These are phyloP conservation scores for Crithidia expoeki DNA, from an alignment of 208 protist species.

Conservation along the genomic window DNA sequence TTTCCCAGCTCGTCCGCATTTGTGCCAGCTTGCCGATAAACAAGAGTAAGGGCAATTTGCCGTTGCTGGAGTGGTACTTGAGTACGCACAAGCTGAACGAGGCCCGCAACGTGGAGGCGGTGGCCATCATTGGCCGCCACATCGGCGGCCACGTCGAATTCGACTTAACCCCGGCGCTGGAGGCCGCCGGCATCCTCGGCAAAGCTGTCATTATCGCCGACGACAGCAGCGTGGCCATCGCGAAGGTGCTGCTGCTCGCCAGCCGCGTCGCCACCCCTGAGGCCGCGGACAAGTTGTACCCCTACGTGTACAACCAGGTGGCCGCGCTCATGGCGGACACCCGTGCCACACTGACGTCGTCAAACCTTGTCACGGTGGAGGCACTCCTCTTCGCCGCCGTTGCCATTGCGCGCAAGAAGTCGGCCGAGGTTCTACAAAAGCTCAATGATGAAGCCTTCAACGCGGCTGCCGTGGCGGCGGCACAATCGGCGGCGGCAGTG, in stretches of 20 bases:
- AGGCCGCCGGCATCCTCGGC: conserved; percentile 48
- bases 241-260: conserved; percentile 61
- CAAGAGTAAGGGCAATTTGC: conserved; percentile 52
- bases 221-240: conserved; percentile 45
- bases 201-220: conserved; percentile 16
- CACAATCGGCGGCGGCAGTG: conserved; percentile 24
- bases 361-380: conserved; percentile 73
- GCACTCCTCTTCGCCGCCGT: conserved; percentile 71
- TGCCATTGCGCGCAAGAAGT: conserved; percentile 55
- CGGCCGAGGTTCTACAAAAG: conserved; percentile 59
- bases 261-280: conserved; percentile 61
- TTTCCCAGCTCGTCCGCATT: conserved; percentile 64
- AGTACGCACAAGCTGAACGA: conserved; percentile 40
- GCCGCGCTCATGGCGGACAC: conserved; percentile 25
- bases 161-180: conserved; percentile 56
- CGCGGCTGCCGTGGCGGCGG: conserved; percentile 36
- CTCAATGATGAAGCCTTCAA: conserved; percentile 72
- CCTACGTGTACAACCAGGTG: conserved; percentile 37
- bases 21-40: conserved; percentile 66
- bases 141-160: conserved; percentile 37
- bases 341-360: conserved; percentile 38
- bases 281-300: conserved; percentile 54
- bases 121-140: conserved; percentile 60
- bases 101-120: conserved; percentile 61
- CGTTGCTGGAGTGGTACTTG: conserved; percentile 70